Evolutionary conservation across 257 asterid species (phyloP).

Genomic region (Salvia miltiorrhiza): DNA sequence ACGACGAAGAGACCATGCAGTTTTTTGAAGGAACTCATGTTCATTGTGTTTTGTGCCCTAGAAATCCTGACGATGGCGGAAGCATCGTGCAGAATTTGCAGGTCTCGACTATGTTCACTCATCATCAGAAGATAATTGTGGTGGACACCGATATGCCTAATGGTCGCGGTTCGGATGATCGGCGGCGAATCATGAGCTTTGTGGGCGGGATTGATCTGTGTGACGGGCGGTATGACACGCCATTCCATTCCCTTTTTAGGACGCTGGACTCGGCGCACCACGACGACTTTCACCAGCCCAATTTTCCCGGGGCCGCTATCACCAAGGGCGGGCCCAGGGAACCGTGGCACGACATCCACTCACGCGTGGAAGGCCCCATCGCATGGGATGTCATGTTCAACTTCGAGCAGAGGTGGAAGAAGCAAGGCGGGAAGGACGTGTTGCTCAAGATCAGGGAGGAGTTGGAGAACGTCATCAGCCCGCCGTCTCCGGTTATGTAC

Average conservation of each 20-base stretch:
- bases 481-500: conserved; percentile 75
- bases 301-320: conserved; percentile 59
- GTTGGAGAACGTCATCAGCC: conserved; percentile 47
- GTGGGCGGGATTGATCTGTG: conserved; percentile 90
- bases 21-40: conserved; percentile 61
- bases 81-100: conserved; percentile 70
- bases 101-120: conserved; percentile 86
- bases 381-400: conserved; percentile 88
- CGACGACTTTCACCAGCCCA: conserved; percentile 85
- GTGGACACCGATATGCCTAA: conserved; percentile 62
- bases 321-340: conserved; percentile 80
- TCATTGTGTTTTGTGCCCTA: conserved; percentile 68
- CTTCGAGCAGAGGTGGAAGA: conserved; percentile 89
- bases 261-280: conserved; percentile 81
- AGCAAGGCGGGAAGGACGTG: conserved; percentile 78
- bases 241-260: conserved; percentile 79
- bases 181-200: conserved; percentile 67
- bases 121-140: conserved; percentile 76
- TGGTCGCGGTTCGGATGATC: conserved; percentile 29
- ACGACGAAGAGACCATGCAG: conserved; percentile 66
- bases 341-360: conserved; percentile 91
- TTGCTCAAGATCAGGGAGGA: conserved; percentile 66
- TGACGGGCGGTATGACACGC: conserved; percentile 80
- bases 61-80: conserved; percentile 82
- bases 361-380: conserved; percentile 71